phyloP scores from a whole-genome alignment of 345 rosid genomes.

The Sonneratia alba region DNA sequence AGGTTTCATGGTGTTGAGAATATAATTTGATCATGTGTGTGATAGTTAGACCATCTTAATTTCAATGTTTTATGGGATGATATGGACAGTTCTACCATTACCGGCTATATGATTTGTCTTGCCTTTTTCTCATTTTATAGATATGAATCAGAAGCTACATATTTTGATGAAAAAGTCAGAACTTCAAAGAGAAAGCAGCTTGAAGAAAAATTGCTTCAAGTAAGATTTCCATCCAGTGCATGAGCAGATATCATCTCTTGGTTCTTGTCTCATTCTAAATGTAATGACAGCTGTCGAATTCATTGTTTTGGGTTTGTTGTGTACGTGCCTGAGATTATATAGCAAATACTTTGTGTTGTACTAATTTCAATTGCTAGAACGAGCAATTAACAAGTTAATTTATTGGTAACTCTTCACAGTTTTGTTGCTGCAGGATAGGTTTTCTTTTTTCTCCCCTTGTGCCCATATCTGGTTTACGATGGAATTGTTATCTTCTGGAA shows the following conservation, averaged over 20 bases:
- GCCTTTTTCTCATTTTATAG: conserved; percentile 21
- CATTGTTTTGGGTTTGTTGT: not conserved
- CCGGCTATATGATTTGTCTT: not conserved
- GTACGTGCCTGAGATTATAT: not conserved
- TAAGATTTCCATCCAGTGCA: conserved; percentile 23
- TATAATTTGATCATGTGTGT: no score
- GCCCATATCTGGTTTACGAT: not conserved
- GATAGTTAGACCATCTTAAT: no score
- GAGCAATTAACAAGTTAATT: not conserved
- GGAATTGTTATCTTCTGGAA: not conserved
- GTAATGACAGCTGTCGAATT: not conserved
- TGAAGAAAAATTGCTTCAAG: conserved; percentile 82
- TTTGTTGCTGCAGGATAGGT: not conserved
- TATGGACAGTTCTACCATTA: not conserved
- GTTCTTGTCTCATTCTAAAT: not conserved
- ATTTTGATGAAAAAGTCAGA: conserved; percentile 86
- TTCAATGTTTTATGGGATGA: no score
- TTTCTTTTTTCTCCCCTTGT: not conserved
- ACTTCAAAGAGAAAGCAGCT: conserved; percentile 60
- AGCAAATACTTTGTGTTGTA: not conserved
- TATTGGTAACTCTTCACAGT: not conserved
- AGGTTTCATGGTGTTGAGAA: no score
- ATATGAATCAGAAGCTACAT: conserved; percentile 65
- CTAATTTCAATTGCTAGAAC: not conserved
- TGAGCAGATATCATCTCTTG: not conserved